phyloP scores from a whole-genome alignment of 257 asterid species.

The Ehretia macrophylla region DNA sequence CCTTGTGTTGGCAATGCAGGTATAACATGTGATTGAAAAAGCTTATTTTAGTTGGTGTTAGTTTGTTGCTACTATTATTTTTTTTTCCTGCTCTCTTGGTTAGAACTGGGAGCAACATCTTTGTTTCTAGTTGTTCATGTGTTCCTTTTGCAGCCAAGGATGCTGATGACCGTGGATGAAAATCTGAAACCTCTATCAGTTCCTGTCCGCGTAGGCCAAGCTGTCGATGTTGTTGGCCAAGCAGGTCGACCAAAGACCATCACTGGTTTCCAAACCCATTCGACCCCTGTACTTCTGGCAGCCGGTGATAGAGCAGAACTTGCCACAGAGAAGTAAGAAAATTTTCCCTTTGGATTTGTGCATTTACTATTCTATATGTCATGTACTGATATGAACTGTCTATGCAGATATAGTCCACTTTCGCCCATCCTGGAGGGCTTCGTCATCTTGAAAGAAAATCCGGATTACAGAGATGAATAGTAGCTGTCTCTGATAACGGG shows the following conservation, averaged over 20 bases:
- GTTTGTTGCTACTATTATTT: not conserved
- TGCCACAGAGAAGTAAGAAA: slow-evolving; percentile 81
- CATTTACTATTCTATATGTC: not conserved
- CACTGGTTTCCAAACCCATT: slow-evolving; percentile 91
- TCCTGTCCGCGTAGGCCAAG: slow-evolving; percentile 96
- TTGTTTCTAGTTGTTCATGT: not conserved
- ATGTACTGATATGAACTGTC: not conserved
- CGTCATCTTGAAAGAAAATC: slow-evolving; percentile 86
- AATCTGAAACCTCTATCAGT: slow-evolving; percentile 80
- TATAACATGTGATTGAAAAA: slow-evolving; percentile 12
- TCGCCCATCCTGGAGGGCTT: slow-evolving; percentile 97
- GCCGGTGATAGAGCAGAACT: slow-evolving; percentile 99
- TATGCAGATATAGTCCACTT: slow-evolving; percentile 71
- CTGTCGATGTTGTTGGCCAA: slow-evolving; percentile 95
- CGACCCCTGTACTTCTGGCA: slow-evolving; percentile 89
- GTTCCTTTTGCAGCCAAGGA: slow-evolving; percentile 63
- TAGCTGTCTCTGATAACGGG: too few relatives aligned
- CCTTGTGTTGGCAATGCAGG: slow-evolving; percentile 94
- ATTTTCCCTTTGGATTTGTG: too few relatives aligned
- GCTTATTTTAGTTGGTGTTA: too few relatives aligned
- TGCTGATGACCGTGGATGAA: slow-evolving; percentile 90
- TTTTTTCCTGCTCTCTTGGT: not conserved
- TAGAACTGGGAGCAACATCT: not conserved
- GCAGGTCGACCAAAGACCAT: slow-evolving; percentile 97
- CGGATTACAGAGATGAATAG: slow-evolving; percentile 66